A percentile compares a stretch with the other conserved stretches of the same genome.
phyloP scores from a whole-genome alignment of 2,329 filamentous ascomycete species.

The Epichloe bromicola region DNA sequence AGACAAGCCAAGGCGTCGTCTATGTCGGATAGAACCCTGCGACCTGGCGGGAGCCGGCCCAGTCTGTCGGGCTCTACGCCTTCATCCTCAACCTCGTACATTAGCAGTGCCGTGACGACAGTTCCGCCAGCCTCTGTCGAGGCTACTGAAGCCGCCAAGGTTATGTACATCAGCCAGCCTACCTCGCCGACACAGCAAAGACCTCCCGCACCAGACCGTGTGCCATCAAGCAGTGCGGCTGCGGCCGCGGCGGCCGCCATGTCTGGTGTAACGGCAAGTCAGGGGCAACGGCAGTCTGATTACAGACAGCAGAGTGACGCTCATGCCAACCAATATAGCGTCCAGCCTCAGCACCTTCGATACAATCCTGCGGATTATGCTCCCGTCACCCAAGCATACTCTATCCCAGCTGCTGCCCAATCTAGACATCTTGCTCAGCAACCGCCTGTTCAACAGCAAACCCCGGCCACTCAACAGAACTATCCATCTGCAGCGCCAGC shows the following conservation, averaged over 20 bases:
- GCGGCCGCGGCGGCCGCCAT: constrained; percentile 48
- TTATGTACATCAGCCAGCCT: constrained; percentile 43
- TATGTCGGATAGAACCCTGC: constrained; percentile 54
- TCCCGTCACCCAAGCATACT: constrained; percentile 38
- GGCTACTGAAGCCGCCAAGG: constrained; percentile 50
- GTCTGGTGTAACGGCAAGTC: constrained; percentile 29
- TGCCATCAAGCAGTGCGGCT: constrained; percentile 40
- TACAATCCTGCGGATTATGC: constrained; percentile 74
- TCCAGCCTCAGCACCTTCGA: constrained; percentile 33
- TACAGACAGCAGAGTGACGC: constrained; percentile 24
- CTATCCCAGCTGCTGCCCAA: constrained; percentile 17
- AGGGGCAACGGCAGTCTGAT: constrained; percentile 21
- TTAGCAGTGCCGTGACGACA: constrained; percentile 14
- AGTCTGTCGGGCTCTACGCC: constrained; percentile 27
- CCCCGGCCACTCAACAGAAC: constrained; percentile 23
- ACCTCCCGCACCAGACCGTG: constrained; percentile 38
- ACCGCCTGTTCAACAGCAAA: constrained; percentile 17
- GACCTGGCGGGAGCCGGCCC: constrained; percentile 35
- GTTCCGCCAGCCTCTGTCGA: constrained; percentile 19
- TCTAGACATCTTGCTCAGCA: constrained; percentile 18
- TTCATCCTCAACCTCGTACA: constrained; percentile 22
- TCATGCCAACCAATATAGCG: constrained; percentile 22
- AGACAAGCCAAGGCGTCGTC: constrained; percentile 43
- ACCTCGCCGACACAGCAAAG: constrained; percentile 38
- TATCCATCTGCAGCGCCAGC: constrained; percentile 18